Base-by-base conservation (phyloP, 257 asterid genomes). In the Capsicum rhomboideum region DNA sequence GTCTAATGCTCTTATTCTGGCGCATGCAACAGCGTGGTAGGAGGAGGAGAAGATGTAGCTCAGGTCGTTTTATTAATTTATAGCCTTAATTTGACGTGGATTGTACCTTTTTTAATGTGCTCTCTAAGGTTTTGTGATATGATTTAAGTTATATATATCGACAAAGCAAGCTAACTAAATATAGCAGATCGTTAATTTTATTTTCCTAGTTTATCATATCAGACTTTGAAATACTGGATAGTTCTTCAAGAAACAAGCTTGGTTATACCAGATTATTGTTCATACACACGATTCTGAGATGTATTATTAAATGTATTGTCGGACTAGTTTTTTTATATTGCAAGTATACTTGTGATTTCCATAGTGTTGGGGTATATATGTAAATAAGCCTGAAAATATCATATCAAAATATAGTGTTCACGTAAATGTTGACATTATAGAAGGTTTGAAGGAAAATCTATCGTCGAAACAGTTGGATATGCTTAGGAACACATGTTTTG, bases 21-120 rank as follows among this genome's bases (percentile, higher is more conserved):
- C 90, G 90, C 87, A 89, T 95, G 82, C 99, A 94, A 87, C 92
- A 85, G 90, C 91, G 96, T 1, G 89, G 94, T 59, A 88, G 96
- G 90, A 91, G 96, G 86, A 92, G 98, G 87, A 94, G 91, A 91
- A 90, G 92, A 50, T 85, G 94, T 6, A 75, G 87, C 59, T 88
- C 93, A 44, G 78, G 82, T 80, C 92, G 92, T 80, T 83, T 89
- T 67, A 55, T 89, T 80, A 90, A 72, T 92, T 88, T 88, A 18
- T 89, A 84, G 84, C 31, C 42, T 31, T 20, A 20, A 18, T 17
- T 34, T 68, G 78, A 37, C 49, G 1, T 17, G 78, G 26, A 34
- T 34, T n/a, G 20, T 68, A 17, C 71, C 20, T 0, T 18, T 67
- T 68, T 37, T 31, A 1, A 42, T 68, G 17, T 68, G 52, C 52